These are phyloP conservation scores for Clavispora asparagi DNA, from an alignment of 805 yeast genomes.

Conservation along the genomic window DNA sequence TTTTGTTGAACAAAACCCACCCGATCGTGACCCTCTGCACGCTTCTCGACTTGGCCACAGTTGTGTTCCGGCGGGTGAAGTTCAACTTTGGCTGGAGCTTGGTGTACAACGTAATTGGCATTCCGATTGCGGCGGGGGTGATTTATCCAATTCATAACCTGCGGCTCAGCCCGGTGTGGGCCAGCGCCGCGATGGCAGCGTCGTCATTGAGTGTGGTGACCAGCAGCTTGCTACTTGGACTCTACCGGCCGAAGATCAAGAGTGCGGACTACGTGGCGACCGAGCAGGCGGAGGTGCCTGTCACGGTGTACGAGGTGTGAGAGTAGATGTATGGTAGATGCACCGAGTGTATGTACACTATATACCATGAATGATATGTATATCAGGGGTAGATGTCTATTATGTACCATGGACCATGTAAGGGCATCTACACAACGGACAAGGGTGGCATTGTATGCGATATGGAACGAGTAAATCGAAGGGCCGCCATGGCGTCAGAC, in stretches of 20 bases:
- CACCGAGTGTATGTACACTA: no score
- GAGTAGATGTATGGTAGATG: no score
- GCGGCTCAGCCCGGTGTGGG: slow-evolving; percentile 60
- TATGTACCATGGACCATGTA: no score
- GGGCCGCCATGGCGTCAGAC: not conserved
- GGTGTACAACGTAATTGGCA: slow-evolving; percentile 50
- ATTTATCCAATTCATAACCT: slow-evolving; percentile 51
- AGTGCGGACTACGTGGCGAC: slow-evolving; percentile 4
- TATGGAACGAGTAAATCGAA: not conserved
- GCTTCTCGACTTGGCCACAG: slow-evolving; percentile 46
- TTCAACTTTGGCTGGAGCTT: slow-evolving; percentile 60
- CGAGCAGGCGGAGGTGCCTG: not conserved
- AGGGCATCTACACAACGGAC: no score
- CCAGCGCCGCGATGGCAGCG: slow-evolving; percentile 62
- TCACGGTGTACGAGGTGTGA: not conserved
- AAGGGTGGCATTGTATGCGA: no score
- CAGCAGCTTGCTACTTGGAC: slow-evolving; percentile 49
- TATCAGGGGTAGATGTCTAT: no score
- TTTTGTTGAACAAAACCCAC: slow-evolving; percentile 49
- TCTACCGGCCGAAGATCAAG: slow-evolving; percentile 38
- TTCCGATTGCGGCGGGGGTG: slow-evolving; percentile 66
- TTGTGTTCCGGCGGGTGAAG: slow-evolving; percentile 47
- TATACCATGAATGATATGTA: no score
- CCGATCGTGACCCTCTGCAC: slow-evolving; percentile 51
- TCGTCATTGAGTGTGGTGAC: slow-evolving; percentile 54